Base-by-base conservation (phyloP, 1,284 basidiomycete species). In the Marasmius oreades region DNA sequence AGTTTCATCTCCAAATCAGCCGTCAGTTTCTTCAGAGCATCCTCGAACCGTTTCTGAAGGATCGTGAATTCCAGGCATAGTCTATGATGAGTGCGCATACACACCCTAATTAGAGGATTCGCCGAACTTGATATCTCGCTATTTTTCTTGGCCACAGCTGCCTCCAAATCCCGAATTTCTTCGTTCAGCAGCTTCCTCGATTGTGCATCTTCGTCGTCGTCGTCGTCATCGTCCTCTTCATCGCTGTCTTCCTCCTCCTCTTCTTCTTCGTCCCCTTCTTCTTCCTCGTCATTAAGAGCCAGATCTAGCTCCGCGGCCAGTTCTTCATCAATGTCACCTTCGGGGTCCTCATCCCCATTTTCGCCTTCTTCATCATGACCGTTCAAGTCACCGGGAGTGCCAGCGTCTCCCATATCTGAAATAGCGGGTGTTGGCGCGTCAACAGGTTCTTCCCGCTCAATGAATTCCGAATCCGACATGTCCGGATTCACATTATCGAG, bases 161-260 rank as follows among this genome's bases (percentile, higher is more conserved):
- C 85, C 70, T 97, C 92, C 59, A 97, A 73, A 68, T 95, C 93
- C 54, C 87, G 80, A 61, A 96, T 94, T 72, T 97, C 95, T 67
- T 93, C 92, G 59, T 88, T 90, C 62, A 96, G 73, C 53, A 95
- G 71, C 65, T 90, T 90, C 68, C 85, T 85, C 51, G 88, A 86
- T 68, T 91, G 88, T 6, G 80, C 86, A 42, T 86, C 86, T 37
- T 91, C 90, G 34, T 86, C 84, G 16, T 79, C 82, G 50, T 80
- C 87, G 22, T 86, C 86, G 5, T 81, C 82, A 33, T 83, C 82
- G 18, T 87, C 85, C 2, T 88, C 86, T 7, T 88, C 87, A 26
- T 84, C 85, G 0, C 84, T 84, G 1, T 86, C 85, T 0, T 87
- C 86, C 0, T 86, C 87, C 0, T 88, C 87, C 0, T 85, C 86